phyloP scores from a whole-genome alignment of 371 early-diverging fungal species.

The Circinella minor region DNA sequence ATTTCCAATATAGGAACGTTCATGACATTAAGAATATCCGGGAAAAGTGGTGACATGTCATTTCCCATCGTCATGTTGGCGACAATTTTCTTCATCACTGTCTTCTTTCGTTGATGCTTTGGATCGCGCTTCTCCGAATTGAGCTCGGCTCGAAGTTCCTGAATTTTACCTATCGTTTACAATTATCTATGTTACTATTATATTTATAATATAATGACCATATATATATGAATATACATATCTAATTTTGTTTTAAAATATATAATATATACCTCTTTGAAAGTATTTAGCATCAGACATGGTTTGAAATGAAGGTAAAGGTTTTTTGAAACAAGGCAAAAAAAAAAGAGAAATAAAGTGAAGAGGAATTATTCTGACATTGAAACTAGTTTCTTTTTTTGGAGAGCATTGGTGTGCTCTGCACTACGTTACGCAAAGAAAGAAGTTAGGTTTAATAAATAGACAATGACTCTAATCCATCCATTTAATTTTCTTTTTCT shows the following conservation, averaged over 20 bases:
- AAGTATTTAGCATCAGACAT: conserved; percentile 86
- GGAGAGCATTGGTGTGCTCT: conserved; percentile 2
- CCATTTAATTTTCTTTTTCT: not conserved
- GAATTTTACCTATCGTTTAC: conserved; percentile 81
- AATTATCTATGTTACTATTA: no score
- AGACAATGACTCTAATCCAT: no score
- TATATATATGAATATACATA: no score
- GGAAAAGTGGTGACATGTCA: conserved; percentile 93
- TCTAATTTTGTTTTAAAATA: no score
- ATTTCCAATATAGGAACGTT: conserved; percentile 53
- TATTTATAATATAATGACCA: no score
- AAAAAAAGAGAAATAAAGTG: not conserved
- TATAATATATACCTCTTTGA: conserved; percentile 66
- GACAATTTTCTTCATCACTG: conserved; percentile 94
- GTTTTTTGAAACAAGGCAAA: not conserved
- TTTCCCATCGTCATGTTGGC: conserved; percentile 99
- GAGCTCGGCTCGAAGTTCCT: conserved; percentile 92
- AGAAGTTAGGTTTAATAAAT: not conserved
- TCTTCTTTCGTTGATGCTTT: conserved; percentile 86
- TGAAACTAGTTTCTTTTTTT: not conserved
- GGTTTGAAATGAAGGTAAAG: conserved; percentile 7
- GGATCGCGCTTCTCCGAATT: conserved; percentile 89
- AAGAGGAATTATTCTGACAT: not conserved
- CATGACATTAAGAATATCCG: conserved; percentile 64
- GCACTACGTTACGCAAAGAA: not conserved